Evolutionary conservation across 768 basidiomycete species (phyloP).

Genomic region (Mycena polygramma): DNA sequence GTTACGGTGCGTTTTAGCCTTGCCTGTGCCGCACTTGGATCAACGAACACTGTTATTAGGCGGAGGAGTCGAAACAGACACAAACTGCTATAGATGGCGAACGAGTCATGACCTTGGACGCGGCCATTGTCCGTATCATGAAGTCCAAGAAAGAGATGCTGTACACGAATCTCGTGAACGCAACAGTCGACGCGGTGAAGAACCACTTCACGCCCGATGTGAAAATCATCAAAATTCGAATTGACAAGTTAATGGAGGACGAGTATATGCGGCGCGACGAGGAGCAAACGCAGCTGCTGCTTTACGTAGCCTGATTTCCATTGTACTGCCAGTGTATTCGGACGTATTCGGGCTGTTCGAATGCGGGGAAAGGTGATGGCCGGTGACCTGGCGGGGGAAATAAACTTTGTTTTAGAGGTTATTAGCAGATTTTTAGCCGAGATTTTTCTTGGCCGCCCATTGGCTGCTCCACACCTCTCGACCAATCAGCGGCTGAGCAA

Average conservation of each 20-base stretch:
- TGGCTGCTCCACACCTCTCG: too few relatives aligned
- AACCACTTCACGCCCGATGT: constrained; percentile 90
- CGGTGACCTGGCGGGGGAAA: too few relatives aligned
- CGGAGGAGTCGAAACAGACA: constrained; percentile 88
- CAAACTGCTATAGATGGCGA: constrained; percentile 90
- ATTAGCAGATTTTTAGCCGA: too few relatives aligned
- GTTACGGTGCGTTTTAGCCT: constrained; percentile 73
- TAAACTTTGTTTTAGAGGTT: too few relatives aligned
- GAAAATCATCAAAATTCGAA: constrained; percentile 85
- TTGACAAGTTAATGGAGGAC: constrained; percentile 85
- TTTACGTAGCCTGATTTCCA: constrained; percentile 79
- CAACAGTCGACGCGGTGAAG: constrained; percentile 89
- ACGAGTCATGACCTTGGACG: constrained; percentile 87
- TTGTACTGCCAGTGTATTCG: too few relatives aligned
- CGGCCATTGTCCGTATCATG: constrained; percentile 97
- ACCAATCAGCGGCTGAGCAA: too few relatives aligned
- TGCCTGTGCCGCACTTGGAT: neutral
- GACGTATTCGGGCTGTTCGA: too few relatives aligned
- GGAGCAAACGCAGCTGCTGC: constrained; percentile 76
- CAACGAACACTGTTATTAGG: constrained; percentile 54
- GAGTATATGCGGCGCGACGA: constrained; percentile 89
- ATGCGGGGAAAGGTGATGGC: too few relatives aligned
- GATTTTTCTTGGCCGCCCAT: too few relatives aligned
- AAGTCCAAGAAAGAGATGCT: constrained; percentile 90
- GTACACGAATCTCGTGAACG: constrained; percentile 83